A percentile compares a stretch with the other conserved stretches of the same genome.
Evolutionary conservation across 805 yeast genomes (phyloP).

Genomic region (Lipomyces mesembrius): DNA sequence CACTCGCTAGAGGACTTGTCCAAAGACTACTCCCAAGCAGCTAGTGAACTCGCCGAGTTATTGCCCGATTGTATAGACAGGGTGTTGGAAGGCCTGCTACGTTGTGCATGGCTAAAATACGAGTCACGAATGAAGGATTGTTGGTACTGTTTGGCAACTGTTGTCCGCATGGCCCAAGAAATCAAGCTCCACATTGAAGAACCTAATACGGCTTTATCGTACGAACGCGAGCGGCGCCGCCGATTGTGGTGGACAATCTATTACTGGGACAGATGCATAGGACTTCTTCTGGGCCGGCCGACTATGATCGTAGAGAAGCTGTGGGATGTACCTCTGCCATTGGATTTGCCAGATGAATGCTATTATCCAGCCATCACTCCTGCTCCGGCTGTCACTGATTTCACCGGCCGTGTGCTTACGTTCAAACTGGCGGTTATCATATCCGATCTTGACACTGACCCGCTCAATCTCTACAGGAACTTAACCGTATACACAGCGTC

Average conservation of each 20-base stretch:
- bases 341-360: constrained; percentile 32
- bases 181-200: constrained; percentile 34
- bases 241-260: constrained; percentile 37
- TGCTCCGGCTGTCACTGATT: constrained; percentile 20
- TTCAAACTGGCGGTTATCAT: constrained; percentile 19
- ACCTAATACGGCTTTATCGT: constrained; percentile 27
- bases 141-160: constrained; percentile 35
- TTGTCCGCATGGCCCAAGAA: constrained; percentile 36
- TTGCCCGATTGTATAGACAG: constrained; percentile 33
- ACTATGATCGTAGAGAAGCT: constrained; percentile 32
- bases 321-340: constrained; percentile 33
- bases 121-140: constrained; percentile 35
- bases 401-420: constrained; percentile 27
- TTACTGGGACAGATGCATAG: constrained; percentile 36
- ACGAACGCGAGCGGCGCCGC: constrained; percentile 34
- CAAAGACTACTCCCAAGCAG: constrained; percentile 29
- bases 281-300: constrained; percentile 33
- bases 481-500: constrained; percentile 31
- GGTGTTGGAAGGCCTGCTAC: constrained; percentile 28
- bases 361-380: constrained; percentile 22
- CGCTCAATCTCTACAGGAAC: constrained; percentile 27
- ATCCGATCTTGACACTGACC: constrained; percentile 29
- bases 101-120: constrained; percentile 31
- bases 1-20: constrained; percentile 18
- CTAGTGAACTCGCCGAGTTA: constrained; percentile 31